Evolutionary conservation across 164 flowering plant genomes (phyloP).

Genomic region (Amborella trichopoda): DNA sequence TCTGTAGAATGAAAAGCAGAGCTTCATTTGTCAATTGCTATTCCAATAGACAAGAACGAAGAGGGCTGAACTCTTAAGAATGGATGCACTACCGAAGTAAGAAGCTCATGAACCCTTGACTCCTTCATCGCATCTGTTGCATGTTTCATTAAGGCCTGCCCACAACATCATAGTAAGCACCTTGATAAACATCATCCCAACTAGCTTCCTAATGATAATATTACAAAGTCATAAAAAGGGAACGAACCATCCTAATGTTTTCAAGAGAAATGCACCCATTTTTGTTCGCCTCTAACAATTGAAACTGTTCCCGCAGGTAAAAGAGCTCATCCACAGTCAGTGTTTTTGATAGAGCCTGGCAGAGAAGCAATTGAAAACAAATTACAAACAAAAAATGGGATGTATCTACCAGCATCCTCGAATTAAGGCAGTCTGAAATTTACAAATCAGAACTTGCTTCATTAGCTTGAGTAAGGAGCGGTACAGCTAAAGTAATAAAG

Average conservation of each 20-base stretch:
- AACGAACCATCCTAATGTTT: slow-evolving; percentile 46
- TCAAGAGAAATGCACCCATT: slow-evolving; percentile 55
- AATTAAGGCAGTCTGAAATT: no score
- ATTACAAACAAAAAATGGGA: no score
- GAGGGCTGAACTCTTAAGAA: no score
- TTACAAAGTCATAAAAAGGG: not conserved
- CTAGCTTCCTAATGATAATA: not conserved
- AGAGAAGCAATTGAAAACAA: slow-evolving; percentile 5
- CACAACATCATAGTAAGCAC: slow-evolving; percentile 5
- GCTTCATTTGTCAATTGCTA: not conserved
- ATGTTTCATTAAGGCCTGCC: slow-evolving; percentile 63
- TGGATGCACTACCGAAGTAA: slow-evolving; percentile 69
- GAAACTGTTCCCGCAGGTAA: slow-evolving; percentile 71
- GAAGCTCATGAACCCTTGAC: slow-evolving; percentile 62
- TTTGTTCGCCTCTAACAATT: slow-evolving; percentile 54
- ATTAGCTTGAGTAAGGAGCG: no score
- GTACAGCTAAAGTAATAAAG: no score
- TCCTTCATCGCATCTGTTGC: slow-evolving; percentile 96
- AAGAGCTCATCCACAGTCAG: slow-evolving; percentile 63
- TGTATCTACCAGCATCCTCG: no score
- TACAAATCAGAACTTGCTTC: no score
- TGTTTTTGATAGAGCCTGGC: slow-evolving; percentile 77
- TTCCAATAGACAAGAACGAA: no score
- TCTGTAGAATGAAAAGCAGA: slow-evolving; percentile 24
- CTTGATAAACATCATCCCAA: not conserved